Evolutionary conservation across 371 early-diverging fungal species (phyloP).

Genomic region (Haplosporangium sp.): DNA sequence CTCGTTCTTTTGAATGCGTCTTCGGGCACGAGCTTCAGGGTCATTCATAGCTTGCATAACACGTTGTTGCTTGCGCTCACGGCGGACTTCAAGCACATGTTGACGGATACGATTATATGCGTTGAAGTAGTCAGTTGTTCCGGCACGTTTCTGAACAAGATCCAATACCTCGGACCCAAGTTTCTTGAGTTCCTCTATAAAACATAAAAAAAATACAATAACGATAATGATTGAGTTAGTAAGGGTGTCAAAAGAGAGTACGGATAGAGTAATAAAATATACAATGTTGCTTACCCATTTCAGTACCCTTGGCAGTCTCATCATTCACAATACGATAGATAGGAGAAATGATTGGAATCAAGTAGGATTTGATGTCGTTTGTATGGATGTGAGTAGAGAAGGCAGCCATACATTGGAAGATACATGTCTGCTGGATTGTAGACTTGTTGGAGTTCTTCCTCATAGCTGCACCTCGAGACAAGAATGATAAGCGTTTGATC

Average conservation of each 20-base stretch:
- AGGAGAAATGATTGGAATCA: constrained; percentile 80
- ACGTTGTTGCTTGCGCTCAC: constrained; percentile 75
- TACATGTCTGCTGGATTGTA: constrained; percentile 71
- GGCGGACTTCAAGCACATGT: constrained; percentile 69
- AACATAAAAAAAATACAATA: not conserved
- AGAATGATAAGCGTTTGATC: constrained; percentile 73
- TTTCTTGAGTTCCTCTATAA: constrained; percentile 76
- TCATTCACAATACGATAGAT: constrained; percentile 87
- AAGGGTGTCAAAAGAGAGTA: too few species aligned
- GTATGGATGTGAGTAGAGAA: constrained; percentile 74
- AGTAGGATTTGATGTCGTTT: constrained; percentile 69
- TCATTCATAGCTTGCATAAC: constrained; percentile 78
- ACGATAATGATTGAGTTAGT: not conserved
- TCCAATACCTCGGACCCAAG: constrained; percentile 85
- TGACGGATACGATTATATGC: constrained; percentile 81
- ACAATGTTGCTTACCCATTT: constrained; percentile 60
- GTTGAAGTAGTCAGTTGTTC: constrained; percentile 78
- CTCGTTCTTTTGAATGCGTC: constrained; percentile 75
- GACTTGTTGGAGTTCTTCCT: constrained; percentile 28
- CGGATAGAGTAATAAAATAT: too few species aligned
- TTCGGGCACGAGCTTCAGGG: constrained; percentile 72
- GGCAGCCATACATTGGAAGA: constrained; percentile 95
- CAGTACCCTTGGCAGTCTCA: constrained; percentile 71
- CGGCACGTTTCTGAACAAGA: constrained; percentile 83
- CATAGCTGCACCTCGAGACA: constrained; percentile 73